phyloP scores from a whole-genome alignment of 176 grass and related monocot genomes.

The Aegilops tauschii region DNA sequence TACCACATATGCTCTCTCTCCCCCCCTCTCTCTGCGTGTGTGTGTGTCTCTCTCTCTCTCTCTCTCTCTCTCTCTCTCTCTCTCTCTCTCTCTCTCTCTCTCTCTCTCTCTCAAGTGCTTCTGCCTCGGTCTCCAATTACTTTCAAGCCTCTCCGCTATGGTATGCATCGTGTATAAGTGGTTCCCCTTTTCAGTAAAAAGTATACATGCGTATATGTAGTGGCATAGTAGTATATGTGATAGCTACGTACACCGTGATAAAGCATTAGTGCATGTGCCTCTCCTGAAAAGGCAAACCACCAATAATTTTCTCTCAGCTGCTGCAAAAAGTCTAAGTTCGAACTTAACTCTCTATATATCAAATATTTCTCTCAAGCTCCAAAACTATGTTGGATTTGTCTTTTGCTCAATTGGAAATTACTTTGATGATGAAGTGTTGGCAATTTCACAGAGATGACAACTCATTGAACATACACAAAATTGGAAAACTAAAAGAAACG shows the following conservation, averaged over 20 bases:
- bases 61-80: neutral
- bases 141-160: neutral
- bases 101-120: neutral
- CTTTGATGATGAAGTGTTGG: neutral
- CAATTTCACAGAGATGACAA: neutral
- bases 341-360: neutral
- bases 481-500: neutral
- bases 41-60: neutral
- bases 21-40: neutral
- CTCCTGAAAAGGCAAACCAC: neutral
- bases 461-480: neutral
- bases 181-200: neutral
- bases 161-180: neutral
- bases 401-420: neutral
- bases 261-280: neutral
- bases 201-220: neutral
- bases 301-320: neutral
- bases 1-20: neutral
- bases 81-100: neutral
- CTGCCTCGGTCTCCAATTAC: neutral
- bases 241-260: neutral
- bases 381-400: neutral
- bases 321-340: neutral
- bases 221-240: neutral
- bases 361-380: neutral